Evolutionary conservation across 2,329 filamentous ascomycete species (phyloP).

Genomic region (Colletotrichum euphorbiae): DNA sequence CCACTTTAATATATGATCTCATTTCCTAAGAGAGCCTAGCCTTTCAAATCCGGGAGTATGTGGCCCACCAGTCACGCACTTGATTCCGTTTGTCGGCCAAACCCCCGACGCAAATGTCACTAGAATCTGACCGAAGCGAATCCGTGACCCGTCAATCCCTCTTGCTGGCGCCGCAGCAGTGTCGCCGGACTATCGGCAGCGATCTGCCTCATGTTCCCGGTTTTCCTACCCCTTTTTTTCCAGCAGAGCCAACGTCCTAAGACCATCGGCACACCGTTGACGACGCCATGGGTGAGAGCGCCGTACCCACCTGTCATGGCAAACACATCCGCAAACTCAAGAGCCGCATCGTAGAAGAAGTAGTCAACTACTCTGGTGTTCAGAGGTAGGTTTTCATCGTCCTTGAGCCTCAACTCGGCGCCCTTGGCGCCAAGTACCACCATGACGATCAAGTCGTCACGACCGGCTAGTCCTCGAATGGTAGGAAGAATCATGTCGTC

Average conservation of each 20-base stretch:
- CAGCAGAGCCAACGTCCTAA: slow-evolving; percentile 43
- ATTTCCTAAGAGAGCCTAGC: not conserved
- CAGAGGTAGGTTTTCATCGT: slow-evolving; percentile 36
- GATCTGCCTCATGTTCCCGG: not conserved
- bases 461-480: slow-evolving; percentile 53
- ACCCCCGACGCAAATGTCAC: slow-evolving; percentile 20
- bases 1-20: slow-evolving; percentile 14
- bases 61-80: not conserved
- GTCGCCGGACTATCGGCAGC: not conserved
- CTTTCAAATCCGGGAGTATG: not conserved
- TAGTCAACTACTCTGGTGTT: slow-evolving; percentile 60
- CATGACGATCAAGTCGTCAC: slow-evolving; percentile 51
- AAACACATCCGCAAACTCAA: slow-evolving; percentile 58
- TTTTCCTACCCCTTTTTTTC: too few species aligned
- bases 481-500: slow-evolving; percentile 58
- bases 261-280: slow-evolving; percentile 60
- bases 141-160: not conserved
- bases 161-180: not conserved
- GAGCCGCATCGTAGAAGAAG: slow-evolving; percentile 58
- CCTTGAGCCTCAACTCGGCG: slow-evolving; percentile 35
- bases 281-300: slow-evolving; percentile 57
- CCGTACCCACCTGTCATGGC: slow-evolving; percentile 63
- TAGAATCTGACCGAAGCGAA: too few species aligned
- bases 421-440: slow-evolving; percentile 46
- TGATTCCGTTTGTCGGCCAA: slow-evolving; percentile 17